These are phyloP conservation scores for Trametes cubensis DNA, from an alignment of 768 basidiomycete species.

Conservation along the genomic window DNA sequence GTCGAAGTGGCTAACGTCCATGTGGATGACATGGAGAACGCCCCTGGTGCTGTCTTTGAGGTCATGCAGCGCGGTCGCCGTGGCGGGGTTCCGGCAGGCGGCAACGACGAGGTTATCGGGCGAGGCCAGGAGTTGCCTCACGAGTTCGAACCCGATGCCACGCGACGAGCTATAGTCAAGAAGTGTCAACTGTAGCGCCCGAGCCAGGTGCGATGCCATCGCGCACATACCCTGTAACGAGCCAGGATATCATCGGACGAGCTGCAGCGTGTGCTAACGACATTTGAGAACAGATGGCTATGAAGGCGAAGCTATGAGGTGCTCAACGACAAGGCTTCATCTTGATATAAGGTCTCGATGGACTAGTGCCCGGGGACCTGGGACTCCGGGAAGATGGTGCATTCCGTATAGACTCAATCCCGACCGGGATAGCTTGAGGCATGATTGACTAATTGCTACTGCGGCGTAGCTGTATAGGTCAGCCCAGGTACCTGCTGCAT, in stretches of 20 bases:
- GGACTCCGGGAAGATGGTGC: no score
- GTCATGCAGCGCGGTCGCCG: conserved; percentile 26
- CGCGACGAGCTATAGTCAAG: conserved; percentile 30
- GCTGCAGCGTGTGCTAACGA: neutral
- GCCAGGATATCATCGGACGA: neutral
- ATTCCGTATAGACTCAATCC: no score
- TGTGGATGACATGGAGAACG: conserved; percentile 35
- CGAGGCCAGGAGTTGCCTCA: conserved; percentile 27
- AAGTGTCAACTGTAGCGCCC: neutral
- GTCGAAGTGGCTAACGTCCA: conserved; percentile 34
- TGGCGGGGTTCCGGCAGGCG: conserved; percentile 33
- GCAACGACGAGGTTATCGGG: conserved; percentile 34
- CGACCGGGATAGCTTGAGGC: no score
- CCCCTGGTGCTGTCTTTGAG: conserved; percentile 30
- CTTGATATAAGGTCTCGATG: no score
- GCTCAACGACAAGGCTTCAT: no score
- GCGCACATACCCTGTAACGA: neutral
- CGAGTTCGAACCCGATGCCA: conserved; percentile 35
- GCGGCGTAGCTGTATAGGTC: no score
- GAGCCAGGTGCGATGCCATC: no score
- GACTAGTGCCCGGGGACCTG: no score
- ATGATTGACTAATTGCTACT: no score
- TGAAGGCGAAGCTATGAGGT: no score
- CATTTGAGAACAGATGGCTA: neutral
- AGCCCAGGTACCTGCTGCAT: no score